Evolutionary conservation across 208 protist genomes (phyloP).

Genomic region (Trichomonas gallinae): DNA sequence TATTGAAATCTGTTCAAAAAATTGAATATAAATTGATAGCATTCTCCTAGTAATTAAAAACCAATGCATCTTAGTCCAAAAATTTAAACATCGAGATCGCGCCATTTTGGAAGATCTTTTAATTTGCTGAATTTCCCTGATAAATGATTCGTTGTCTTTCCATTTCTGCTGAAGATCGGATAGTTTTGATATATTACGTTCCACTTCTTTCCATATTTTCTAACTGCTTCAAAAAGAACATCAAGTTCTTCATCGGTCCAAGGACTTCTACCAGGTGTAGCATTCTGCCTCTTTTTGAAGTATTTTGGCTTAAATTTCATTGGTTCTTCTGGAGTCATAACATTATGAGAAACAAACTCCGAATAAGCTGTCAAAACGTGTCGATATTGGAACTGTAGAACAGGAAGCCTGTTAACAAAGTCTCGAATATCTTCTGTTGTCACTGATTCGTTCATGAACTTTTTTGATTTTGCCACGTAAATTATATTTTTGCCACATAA

Average conservation of each 20-base stretch:
- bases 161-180: background rate
- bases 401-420: background rate
- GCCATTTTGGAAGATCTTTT: background rate
- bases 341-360: background rate
- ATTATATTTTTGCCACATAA: too few relatives aligned
- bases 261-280: background rate
- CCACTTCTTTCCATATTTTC: background rate
- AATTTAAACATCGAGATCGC: background rate
- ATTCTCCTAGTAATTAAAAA: too few relatives aligned
- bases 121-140: background rate
- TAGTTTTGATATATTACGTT: background rate
- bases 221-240: background rate
- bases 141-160: background rate
- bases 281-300: background rate
- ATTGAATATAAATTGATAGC: too few relatives aligned
- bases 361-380: background rate
- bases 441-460: too few relatives aligned
- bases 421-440: background rate
- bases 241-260: background rate
- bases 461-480: too few relatives aligned
- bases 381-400: background rate
- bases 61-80: too few relatives aligned
- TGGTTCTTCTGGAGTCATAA: background rate
- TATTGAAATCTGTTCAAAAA: too few relatives aligned
- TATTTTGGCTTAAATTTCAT: background rate